Conservation (phyloP, 2,329 filamentous ascomycete genomes). For the Xylogone sp. region DNA sequence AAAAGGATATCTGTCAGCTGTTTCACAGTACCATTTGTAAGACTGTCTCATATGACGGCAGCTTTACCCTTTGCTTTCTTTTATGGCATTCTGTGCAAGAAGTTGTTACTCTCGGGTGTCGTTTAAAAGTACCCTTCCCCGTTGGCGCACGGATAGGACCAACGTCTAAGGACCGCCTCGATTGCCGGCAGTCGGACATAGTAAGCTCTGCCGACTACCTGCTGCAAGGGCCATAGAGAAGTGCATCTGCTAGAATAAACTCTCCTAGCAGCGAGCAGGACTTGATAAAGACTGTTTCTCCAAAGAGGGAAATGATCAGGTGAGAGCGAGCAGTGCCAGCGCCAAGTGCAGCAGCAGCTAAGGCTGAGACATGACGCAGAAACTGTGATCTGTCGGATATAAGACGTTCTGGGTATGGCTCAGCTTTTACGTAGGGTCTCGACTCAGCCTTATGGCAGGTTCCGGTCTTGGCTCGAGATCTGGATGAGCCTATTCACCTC, state of each 20-base stretch:
- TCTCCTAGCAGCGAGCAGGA: neutral
- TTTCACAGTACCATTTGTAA: constrained; percentile 1
- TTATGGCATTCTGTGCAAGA: constrained; percentile 49
- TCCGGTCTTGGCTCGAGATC: neutral
- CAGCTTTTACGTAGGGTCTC: neutral
- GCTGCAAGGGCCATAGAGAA: neutral
- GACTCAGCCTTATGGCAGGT: neutral
- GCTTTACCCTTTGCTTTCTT: constrained; percentile 46
- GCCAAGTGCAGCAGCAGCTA: neutral
- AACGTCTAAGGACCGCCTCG: neutral
- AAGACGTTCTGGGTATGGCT: neutral
- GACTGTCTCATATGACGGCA: neutral
- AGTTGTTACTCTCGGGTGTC: constrained; percentile 20
- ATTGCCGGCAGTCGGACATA: neutral
- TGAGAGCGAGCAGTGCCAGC: neutral
- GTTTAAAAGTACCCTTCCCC: neutral
- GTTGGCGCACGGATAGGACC: neutral
- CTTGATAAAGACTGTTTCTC: neutral
- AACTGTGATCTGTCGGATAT: neutral
- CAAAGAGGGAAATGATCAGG: neutral
- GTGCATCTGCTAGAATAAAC: neutral
- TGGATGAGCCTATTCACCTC: neutral
- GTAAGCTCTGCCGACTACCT: neutral
- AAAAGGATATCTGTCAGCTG: neutral
- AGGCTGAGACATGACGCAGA: neutral